Evolutionary conservation across 768 basidiomycete genomes (phyloP), one percentile per base, ranked within the genome.

Genomic region (Boletus coccyginus): DNA sequence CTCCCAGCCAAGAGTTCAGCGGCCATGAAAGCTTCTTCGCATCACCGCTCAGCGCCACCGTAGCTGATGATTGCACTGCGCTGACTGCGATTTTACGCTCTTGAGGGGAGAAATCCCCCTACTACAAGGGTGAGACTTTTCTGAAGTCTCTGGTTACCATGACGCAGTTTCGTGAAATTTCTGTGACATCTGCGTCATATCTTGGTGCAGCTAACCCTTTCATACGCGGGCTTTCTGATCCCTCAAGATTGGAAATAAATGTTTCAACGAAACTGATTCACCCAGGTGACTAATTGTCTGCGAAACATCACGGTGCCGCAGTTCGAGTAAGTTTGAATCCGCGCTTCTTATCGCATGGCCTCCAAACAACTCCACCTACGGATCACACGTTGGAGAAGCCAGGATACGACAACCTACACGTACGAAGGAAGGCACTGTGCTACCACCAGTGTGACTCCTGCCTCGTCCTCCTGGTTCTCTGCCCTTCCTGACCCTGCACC

Each of bases 101-200:
- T 44, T 13, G 17, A n/a, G 9, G n/a, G 39, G 33, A 17, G 21
- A 32, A 27, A 9, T 19, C 24, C 16, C 21, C 29, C 19, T 17
- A 14, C 12, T 17, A 17, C 29, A n/a, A 21, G 27, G 27, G 17
- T 19, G 50, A 46, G 44, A 17, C 32, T 17, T 29, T 32, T 3
- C 19, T 8, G 7, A 56, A 24, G 31, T 57, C 24, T 29, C 44
- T 44, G 6, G 32, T 32, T 45, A 42, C 44, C 31, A 57, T 42
- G 44, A 14, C 14, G 24, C 29, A 13, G 44, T 14, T 35, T 42
- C 24, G 29, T 48, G 24, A 17, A 4, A 32, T 35, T 24, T 44
- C 16, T 43, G 32, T 46, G 40, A 46, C 39, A 61, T 29, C 41
- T 48, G 48, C 58, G 57, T 62, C 60, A 48, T 29, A 32, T 47